Base-by-base conservation (phyloP, 2,329 filamentous ascomycete species). In the Monilinia aucupariae region DNA sequence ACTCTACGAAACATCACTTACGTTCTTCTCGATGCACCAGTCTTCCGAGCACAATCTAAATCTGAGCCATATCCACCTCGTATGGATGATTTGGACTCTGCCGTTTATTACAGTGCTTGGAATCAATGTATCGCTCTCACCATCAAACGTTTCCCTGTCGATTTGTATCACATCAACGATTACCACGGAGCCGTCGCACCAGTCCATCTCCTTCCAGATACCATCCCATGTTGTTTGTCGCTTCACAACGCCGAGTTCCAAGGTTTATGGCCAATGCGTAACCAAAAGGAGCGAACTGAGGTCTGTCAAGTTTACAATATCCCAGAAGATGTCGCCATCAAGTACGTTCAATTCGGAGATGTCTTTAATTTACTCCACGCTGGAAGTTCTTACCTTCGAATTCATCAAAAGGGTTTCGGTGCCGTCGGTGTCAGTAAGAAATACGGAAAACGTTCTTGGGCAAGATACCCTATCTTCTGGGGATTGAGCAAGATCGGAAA, bases 171-270 rank as follows among this genome's bases (percentile, higher is more conserved):
- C 70, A 84, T 86, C 72, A 87, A 87, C 73, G 85, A 85, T 70
- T 87, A 86, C 70, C 84, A 87, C 66, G 85, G 84, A 60, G 81
- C 83, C 4, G 74, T 85, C 15, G 86, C 86, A 49, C 85, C 85
- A 2, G 77, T 88, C 0, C 86, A 89, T 71, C 78, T 88, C 25
- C 78, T 89, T 2, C 86, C 86, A 1, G 48, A 60, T 43, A 85
- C 82, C 0, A 79, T 88, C 49, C 85, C 85, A 2, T 80, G 81
- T 66, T 86, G 83, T 68, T 75, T 88, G 10, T 87, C 85, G 0
- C 81, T 88, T 15, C 86, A 88, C 73, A 88, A 88, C 67, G 85
- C 86, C 56, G 85, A 88, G 67, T 88, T 88, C 68, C 86, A 88
- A 71, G 85, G 85, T 56, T 76, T 88, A 27, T 88, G 86, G 86